phyloP scores from a whole-genome alignment of 1,284 basidiomycete species.

The Heterobasidion irregulare region DNA sequence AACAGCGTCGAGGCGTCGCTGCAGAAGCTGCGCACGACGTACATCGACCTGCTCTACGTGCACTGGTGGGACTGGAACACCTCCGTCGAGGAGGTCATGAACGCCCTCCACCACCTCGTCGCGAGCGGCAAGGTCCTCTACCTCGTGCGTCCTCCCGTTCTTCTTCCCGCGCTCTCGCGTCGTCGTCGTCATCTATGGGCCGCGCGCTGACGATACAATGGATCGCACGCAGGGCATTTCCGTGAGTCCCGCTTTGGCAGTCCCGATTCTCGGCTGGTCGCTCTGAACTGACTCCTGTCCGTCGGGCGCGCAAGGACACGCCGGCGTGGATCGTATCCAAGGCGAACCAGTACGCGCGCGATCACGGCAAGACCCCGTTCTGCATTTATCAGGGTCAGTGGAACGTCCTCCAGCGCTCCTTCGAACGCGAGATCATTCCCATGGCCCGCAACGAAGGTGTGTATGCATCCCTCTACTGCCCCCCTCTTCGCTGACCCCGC shows the following conservation, averaged over 20 bases:
- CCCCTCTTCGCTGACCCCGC: background rate
- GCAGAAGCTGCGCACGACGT: constrained; percentile 34
- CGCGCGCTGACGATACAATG: background rate
- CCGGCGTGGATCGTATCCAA: constrained; percentile 31
- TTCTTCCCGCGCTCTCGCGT: no score
- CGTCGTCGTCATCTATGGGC: background rate
- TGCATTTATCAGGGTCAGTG: constrained; percentile 47
- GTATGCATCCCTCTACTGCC: no score
- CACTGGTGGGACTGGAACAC: constrained; percentile 27
- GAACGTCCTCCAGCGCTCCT: constrained; percentile 36
- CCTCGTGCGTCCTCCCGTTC: constrained; percentile 21
- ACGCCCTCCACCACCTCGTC: constrained; percentile 10
- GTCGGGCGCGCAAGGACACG: constrained; percentile 18
- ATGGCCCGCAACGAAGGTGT: constrained; percentile 36
- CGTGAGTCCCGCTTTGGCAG: background rate
- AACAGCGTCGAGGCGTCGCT: constrained; percentile 11
- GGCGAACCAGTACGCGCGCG: constrained; percentile 26
- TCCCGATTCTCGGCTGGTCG: background rate
- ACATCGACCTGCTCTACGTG: constrained; percentile 25
- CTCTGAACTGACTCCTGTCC: constrained; percentile 6
- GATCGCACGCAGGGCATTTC: constrained; percentile 1
- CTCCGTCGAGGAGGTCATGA: constrained; percentile 30
- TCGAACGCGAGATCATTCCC: constrained; percentile 46
- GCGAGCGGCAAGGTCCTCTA: constrained; percentile 31
- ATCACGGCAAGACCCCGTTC: constrained; percentile 39